A percentile compares a stretch with the other conserved stretches of the same genome.
phyloP scores from a whole-genome alignment of 2,329 filamentous ascomycete species.

The Alternaria longipes region DNA sequence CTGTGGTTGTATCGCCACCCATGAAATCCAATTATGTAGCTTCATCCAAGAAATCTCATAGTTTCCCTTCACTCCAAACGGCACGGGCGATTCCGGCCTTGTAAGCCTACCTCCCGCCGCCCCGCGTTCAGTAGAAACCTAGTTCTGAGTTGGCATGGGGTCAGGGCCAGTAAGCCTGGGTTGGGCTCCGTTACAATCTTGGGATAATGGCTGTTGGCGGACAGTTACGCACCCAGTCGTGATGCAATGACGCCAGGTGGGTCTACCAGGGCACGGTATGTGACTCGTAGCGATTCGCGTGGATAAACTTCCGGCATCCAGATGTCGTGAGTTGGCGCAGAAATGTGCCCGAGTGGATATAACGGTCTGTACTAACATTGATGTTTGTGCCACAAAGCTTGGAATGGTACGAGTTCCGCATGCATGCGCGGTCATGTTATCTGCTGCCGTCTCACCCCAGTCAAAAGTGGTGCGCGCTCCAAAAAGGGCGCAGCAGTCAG shows the following conservation, averaged over 20 bases:
- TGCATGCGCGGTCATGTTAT: slow-evolving; percentile 2
- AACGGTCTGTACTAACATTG: background rate
- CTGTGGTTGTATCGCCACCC: background rate
- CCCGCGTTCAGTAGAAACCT: slow-evolving; percentile 15
- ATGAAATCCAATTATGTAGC: slow-evolving; percentile 1
- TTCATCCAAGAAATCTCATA: background rate
- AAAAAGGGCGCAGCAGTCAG: background rate
- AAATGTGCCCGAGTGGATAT: background rate
- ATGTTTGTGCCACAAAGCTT: slow-evolving; percentile 1
- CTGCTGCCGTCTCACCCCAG: slow-evolving; percentile 1
- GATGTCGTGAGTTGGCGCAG: background rate
- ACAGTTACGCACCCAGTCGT: slow-evolving; percentile 15
- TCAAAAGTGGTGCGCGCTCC: background rate
- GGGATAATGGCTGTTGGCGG: slow-evolving; percentile 9
- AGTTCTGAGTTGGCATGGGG: slow-evolving; percentile 16
- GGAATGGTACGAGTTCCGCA: slow-evolving; percentile 2
- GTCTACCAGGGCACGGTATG: slow-evolving; percentile 5
- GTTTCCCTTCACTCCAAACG: background rate
- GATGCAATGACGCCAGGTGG: slow-evolving; percentile 13
- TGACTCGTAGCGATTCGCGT: slow-evolving; percentile 21
- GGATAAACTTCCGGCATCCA: slow-evolving; percentile 17
- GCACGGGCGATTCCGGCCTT: slow-evolving; percentile 6
- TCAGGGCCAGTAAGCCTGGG: slow-evolving; percentile 7
- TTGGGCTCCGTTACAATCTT: background rate
- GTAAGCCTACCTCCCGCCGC: slow-evolving; percentile 12